Percentiles rank a stretch among this genome's conserved stretches.
Evolutionary conservation across 768 basidiomycete species (phyloP).

Genomic region (Fomitopsis pulvina): DNA sequence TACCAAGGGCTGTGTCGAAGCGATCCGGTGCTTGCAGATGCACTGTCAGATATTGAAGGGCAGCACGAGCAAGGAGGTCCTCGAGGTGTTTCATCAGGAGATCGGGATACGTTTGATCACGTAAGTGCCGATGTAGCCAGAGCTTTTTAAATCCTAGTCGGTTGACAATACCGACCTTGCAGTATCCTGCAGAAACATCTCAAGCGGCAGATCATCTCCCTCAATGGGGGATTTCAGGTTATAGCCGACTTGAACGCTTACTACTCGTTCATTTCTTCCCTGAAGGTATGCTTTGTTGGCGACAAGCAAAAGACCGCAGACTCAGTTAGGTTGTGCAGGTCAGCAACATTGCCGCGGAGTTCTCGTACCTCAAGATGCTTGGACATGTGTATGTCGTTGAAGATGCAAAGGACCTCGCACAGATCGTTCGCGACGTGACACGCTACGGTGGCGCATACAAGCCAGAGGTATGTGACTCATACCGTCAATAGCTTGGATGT

Average conservation of each 20-base stretch:
- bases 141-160: too few relatives aligned
- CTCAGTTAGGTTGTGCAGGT: conserved; percentile 35
- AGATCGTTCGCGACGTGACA: conserved; percentile 92
- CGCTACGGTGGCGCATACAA: conserved; percentile 93
- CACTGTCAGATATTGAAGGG: conserved; percentile 91
- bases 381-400: conserved; percentile 95
- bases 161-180: background rate
- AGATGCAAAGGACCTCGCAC: conserved; percentile 93
- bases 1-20: conserved; percentile 83
- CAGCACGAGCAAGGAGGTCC: conserved; percentile 90
- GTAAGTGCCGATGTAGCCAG: conserved; percentile 13
- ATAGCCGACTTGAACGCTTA: conserved; percentile 96
- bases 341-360: conserved; percentile 78
- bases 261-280: conserved; percentile 77
- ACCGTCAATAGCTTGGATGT: background rate
- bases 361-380: conserved; percentile 93
- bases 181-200: conserved; percentile 96
- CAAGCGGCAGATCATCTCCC: conserved; percentile 94
- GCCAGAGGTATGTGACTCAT: conserved; percentile 61
- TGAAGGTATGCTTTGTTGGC: conserved; percentile 50
- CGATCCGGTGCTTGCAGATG: conserved; percentile 80
- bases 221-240: conserved; percentile 90
- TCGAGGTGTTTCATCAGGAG: conserved; percentile 98
- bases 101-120: conserved; percentile 69
- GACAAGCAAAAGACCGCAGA: background rate